Conservation (phyloP, 108 stramenopile species). For the Ochromonas danica region DNA sequence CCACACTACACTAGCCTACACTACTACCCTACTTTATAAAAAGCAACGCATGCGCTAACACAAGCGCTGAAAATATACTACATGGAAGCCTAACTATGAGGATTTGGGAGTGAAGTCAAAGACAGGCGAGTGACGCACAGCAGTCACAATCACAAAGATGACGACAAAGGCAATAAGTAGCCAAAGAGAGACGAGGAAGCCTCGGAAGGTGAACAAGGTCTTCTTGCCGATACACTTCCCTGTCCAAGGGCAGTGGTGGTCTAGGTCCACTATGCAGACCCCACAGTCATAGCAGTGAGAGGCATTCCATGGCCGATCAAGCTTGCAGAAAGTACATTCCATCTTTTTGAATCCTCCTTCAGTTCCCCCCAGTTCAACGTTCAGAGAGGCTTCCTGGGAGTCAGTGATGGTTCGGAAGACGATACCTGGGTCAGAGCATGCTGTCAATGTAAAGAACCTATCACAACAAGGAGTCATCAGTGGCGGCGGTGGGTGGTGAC, state of each 20-base stretch:
- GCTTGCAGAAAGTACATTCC: constrained; percentile 43
- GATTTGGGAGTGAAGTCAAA: background rate
- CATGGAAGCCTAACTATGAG: too few relatives aligned
- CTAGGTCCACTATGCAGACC: constrained; percentile 50
- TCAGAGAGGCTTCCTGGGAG: background rate
- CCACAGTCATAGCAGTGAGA: constrained; percentile 48
- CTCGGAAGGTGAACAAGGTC: constrained; percentile 39
- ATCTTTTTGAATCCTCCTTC: too few relatives aligned
- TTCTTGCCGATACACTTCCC: constrained; percentile 57
- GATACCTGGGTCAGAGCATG: constrained; percentile 57
- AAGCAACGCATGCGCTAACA: too few relatives aligned
- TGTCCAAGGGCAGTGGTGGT: constrained; percentile 59
- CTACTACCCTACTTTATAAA: too few relatives aligned
- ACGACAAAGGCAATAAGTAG: constrained; percentile 40
- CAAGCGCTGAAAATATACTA: too few relatives aligned
- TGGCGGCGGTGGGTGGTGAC: too few relatives aligned
- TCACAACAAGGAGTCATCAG: background rate
- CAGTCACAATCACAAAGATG: background rate
- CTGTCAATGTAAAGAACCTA: constrained; percentile 48
- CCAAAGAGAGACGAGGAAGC: constrained; percentile 34
- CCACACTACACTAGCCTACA: too few relatives aligned
- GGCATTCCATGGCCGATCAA: constrained; percentile 45
- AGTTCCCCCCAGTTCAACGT: background rate
- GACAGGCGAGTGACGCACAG: background rate
- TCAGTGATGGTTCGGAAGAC: constrained; percentile 39